Evolutionary conservation across 495 filamentous ascomycete genomes (phyloP).

Genomic region (Hypoxylon subgilvum): DNA sequence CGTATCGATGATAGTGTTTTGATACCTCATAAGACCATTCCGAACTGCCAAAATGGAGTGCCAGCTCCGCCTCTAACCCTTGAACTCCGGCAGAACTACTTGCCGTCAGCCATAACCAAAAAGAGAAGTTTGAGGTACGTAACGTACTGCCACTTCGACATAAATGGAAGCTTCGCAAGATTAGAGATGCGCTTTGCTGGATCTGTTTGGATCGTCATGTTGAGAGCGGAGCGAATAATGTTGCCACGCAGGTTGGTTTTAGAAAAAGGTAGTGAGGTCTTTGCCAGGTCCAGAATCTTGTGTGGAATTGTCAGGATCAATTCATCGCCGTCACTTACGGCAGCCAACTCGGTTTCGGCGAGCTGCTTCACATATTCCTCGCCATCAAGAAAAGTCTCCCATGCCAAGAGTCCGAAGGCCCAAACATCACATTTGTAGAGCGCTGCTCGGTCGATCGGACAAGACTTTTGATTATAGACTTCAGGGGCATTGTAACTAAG

Average conservation of each 20-base stretch:
- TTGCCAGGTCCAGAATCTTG: slow-evolving; percentile 22
- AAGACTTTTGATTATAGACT: slow-evolving; percentile 36
- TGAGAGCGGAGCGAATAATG: slow-evolving; percentile 29
- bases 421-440: slow-evolving; percentile 45
- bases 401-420: slow-evolving; percentile 38
- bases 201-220: slow-evolving; percentile 34
- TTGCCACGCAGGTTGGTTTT: slow-evolving; percentile 31
- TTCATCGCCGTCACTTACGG: slow-evolving; percentile 8
- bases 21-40: slow-evolving; percentile 36
- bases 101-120: not conserved
- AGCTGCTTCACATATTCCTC: slow-evolving; percentile 36
- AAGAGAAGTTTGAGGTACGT: not conserved
- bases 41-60: slow-evolving; percentile 37
- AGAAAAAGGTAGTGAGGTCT: slow-evolving; percentile 29
- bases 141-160: slow-evolving; percentile 41
- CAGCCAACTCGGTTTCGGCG: slow-evolving; percentile 13
- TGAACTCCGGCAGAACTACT: slow-evolving; percentile 26
- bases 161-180: slow-evolving; percentile 34
- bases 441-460: slow-evolving; percentile 27
- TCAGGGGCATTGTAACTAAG: slow-evolving; percentile 44
- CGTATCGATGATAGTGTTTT: not conserved
- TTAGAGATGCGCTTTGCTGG: slow-evolving; percentile 34
- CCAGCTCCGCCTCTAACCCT: slow-evolving; percentile 37
- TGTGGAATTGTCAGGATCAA: slow-evolving; percentile 18
- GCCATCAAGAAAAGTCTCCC: slow-evolving; percentile 41